phyloP scores from a whole-genome alignment of 257 asterid species.

The Haberlea rhodopensis region DNA sequence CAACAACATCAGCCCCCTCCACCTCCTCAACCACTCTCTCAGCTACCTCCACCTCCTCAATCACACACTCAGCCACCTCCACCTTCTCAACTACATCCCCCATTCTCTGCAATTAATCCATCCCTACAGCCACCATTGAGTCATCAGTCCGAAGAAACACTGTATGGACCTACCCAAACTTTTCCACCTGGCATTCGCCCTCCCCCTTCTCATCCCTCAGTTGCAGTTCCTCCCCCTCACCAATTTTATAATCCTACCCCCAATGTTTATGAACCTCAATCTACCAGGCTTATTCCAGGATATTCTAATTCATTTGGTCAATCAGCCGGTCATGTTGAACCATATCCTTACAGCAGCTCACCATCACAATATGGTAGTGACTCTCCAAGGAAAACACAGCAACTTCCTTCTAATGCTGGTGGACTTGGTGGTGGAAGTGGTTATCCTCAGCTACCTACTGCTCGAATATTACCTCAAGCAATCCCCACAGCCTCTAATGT shows the following conservation, averaged over 20 bases:
- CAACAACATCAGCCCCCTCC: constrained; percentile 36
- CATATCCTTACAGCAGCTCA: constrained; percentile 58
- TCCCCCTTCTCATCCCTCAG: constrained; percentile 42
- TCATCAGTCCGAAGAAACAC: constrained; percentile 71
- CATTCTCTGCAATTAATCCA: constrained; percentile 40
- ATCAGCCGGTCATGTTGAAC: constrained; percentile 54
- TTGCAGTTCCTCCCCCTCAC: constrained; percentile 55
- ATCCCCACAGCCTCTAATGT: constrained; percentile 76
- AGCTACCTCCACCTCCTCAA: constrained; percentile 45
- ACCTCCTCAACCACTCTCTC: constrained; percentile 1
- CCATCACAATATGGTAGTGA: constrained; percentile 57
- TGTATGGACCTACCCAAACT: constrained; percentile 49
- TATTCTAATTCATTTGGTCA: constrained; percentile 61
- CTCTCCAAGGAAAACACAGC: constrained; percentile 57
- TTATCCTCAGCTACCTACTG: constrained; percentile 88
- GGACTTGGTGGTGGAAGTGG: constrained; percentile 61
- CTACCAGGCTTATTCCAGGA: constrained; percentile 64
- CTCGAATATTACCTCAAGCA: constrained; percentile 81
- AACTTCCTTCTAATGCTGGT: constrained; percentile 39
- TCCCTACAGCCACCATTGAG: constrained; percentile 47
- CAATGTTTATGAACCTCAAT: constrained; percentile 63
- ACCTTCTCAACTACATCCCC: constrained; percentile 51
- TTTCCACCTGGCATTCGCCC: constrained; percentile 52
- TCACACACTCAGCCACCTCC: constrained; percentile 55
- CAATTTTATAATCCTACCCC: constrained; percentile 57